Evolutionary conservation across 148 eudicot species (phyloP).

Genomic region (Vaccinium vitisidaea): DNA sequence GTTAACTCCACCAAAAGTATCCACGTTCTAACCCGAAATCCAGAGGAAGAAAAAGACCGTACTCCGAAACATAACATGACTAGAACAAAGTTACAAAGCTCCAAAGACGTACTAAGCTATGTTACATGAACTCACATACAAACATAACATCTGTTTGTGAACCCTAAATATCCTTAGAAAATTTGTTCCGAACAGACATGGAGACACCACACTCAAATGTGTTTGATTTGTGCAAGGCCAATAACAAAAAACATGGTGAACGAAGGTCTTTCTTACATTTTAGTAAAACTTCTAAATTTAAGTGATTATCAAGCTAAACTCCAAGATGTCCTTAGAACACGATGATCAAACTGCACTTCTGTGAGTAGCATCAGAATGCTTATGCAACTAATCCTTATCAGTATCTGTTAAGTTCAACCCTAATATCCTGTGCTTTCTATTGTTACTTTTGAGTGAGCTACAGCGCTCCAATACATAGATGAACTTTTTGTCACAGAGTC

Average conservation of each 20-base stretch:
- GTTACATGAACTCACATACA: neutral
- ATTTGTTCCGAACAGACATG: neutral
- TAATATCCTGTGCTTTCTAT: neutral
- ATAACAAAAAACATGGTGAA: neutral
- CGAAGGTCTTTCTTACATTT: neutral
- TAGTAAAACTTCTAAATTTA: neutral
- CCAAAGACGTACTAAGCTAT: neutral
- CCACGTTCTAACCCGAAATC: neutral
- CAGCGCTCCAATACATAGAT: neutral
- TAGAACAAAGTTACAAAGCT: neutral
- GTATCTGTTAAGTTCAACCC: too few species aligned
- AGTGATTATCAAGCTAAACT: neutral
- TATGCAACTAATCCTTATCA: neutral
- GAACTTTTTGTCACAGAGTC: neutral
- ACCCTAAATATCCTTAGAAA: neutral
- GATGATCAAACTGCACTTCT: neutral
- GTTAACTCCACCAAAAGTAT: neutral
- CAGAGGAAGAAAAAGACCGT: neutral
- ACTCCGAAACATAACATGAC: neutral
- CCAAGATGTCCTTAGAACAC: neutral
- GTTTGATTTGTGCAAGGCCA: neutral
- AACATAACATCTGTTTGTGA: neutral
- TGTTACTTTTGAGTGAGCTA: neutral
- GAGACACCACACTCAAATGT: neutral
- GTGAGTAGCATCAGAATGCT: neutral